Percentiles rank a stretch among this genome's conserved stretches.
Conservation (phyloP, 2,329 filamentous ascomycete genomes). For the Apiospora aurea region DNA sequence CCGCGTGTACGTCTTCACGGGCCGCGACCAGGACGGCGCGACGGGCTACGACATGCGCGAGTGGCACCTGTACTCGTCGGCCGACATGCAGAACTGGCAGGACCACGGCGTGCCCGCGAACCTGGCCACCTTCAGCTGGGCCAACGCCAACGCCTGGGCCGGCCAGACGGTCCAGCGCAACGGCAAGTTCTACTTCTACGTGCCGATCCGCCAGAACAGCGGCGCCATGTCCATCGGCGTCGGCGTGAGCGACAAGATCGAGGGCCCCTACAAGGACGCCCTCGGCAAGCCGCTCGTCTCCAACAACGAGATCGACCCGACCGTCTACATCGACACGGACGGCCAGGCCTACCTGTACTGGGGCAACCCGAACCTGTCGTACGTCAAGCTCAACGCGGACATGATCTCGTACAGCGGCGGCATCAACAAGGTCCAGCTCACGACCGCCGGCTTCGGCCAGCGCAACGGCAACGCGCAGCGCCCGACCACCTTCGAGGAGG, state of each 20-base stretch:
- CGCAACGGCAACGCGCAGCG: constrained; percentile 30
- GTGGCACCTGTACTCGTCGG: constrained; percentile 44
- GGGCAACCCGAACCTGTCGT: constrained; percentile 47
- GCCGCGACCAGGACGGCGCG: constrained; percentile 41
- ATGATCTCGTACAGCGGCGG: constrained; percentile 46
- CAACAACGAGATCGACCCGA: constrained; percentile 47
- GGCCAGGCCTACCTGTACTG: constrained; percentile 52
- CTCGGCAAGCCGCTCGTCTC: constrained; percentile 45
- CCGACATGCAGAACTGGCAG: constrained; percentile 46
- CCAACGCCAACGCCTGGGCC: constrained; percentile 45
- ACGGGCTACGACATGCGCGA: constrained; percentile 40
- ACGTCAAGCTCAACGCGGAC: constrained; percentile 49
- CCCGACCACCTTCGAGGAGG: constrained; percentile 39
- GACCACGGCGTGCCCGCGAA: constrained; percentile 37
- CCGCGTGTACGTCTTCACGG: constrained; percentile 41
- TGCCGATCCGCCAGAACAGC: constrained; percentile 34
- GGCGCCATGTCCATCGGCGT: constrained; percentile 44
- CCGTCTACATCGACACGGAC: constrained; percentile 50
- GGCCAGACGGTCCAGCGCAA: constrained; percentile 42
- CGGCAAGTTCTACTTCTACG: constrained; percentile 45
- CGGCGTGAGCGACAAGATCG: constrained; percentile 42
- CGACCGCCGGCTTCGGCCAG: constrained; percentile 30
- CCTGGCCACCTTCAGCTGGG: constrained; percentile 43
- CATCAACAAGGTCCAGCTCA: constrained; percentile 34
- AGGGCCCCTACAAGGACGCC: constrained; percentile 46